Base-by-base conservation (phyloP, 768 basidiomycete species). In the Amanita pallidorosea region DNA sequence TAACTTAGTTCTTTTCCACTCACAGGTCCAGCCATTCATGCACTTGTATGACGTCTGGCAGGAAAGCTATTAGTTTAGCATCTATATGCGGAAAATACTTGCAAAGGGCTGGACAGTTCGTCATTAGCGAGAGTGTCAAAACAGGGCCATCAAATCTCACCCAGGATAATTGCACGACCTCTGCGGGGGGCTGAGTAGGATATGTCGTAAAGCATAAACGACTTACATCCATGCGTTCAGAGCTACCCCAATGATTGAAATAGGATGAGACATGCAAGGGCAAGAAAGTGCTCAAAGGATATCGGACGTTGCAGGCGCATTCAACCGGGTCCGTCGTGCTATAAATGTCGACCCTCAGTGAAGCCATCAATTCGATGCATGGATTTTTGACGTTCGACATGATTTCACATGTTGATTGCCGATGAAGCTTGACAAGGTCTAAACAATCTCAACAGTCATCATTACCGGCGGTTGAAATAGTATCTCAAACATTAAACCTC, bases 1-100 rank as follows among this genome's bases (percentile, higher is more conserved):
- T 18, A 12, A 8, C n/a, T n/a, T n/a, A 18, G 15, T 7, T 11
- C 8, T 5, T 34, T 35, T 7, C 8, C 5, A 54, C 59, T 45
- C 54, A 63, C 62, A 54, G 53, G 15, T 53, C 36, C 41, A 63
- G 33, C 62, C 62, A 63, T 55, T 63, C 62, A 54, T 55, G 60
- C 2, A 63, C 31, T 42, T 60, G 60, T 22, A 63, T 34, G 5
- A 53, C 54, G 47, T 60, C 59, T 57, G 23, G 7, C 13, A 38
- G 15, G 7, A 37, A 17, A 25, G 45, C 37, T 22, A 36, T 37
- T 13, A 22, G 20, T 12, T 25, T 11, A 36, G 15, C 11, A 17
- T 7, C 18, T 11, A 20, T 22, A 36, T 36, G 15, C 13, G 18
- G 23, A 36, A 27, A 17, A 37, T 11, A 38, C 47, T 48, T 27